Evolutionary conservation across 1,139 yeast species (phyloP).

Genomic region (Geotrichum candidum): DNA sequence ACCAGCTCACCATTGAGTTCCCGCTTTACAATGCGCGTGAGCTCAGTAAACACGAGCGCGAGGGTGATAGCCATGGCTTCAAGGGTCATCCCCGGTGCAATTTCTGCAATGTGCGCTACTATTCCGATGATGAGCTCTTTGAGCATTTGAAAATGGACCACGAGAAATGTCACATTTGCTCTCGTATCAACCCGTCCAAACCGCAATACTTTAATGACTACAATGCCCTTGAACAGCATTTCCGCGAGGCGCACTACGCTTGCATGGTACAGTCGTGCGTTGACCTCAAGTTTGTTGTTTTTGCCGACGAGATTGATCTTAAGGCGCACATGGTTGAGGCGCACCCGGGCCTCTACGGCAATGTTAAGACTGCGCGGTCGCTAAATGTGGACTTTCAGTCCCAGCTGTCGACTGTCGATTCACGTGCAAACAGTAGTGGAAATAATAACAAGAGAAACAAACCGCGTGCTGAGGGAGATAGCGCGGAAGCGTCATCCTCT

Average conservation of each 20-base stretch:
- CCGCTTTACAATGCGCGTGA: slow-evolving; percentile 55
- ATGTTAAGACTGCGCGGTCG: slow-evolving; percentile 25
- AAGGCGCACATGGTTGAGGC: slow-evolving; percentile 84
- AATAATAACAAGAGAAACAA: slow-evolving; percentile 4
- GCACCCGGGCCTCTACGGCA: slow-evolving; percentile 53
- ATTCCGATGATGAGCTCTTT: slow-evolving; percentile 82
- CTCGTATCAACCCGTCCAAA: slow-evolving; percentile 47
- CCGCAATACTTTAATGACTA: slow-evolving; percentile 81
- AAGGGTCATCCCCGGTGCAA: slow-evolving; percentile 86
- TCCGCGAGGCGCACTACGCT: slow-evolving; percentile 62
- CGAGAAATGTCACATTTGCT: slow-evolving; percentile 88
- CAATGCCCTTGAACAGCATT: slow-evolving; percentile 67
- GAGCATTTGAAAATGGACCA: slow-evolving; percentile 79
- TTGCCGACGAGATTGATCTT: slow-evolving; percentile 76
- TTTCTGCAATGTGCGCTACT: slow-evolving; percentile 72
- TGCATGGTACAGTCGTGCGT: slow-evolving; percentile 80
- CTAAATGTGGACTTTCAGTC: slow-evolving; percentile 37
- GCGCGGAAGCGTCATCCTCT: slow-evolving; percentile 20
- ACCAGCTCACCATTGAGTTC: slow-evolving; percentile 59
- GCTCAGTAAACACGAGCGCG: slow-evolving; percentile 61
- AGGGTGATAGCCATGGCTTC: slow-evolving; percentile 69
- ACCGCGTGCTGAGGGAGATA: slow-evolving; percentile 22
- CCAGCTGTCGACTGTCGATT: slow-evolving; percentile 51
- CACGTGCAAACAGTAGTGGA: slow-evolving; percentile 9
- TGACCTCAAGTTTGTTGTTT: slow-evolving; percentile 87